Evolutionary conservation across 2,329 filamentous ascomycete species (phyloP).

Genomic region (Mollisia scopiformis): DNA sequence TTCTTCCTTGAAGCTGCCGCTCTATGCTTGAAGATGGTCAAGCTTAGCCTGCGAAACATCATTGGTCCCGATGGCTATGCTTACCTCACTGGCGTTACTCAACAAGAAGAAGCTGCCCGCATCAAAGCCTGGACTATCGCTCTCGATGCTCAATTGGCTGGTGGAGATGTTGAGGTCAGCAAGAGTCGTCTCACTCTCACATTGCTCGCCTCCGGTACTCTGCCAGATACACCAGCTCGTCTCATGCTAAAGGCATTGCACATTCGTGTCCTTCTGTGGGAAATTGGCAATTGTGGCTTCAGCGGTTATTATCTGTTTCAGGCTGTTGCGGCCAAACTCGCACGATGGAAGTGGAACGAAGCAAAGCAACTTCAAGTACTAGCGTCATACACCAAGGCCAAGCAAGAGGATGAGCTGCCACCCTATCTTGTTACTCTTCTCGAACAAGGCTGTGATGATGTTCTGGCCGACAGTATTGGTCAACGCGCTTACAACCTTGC

Average conservation of each 20-base stretch:
- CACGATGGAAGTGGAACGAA: slow-evolving; percentile 78
- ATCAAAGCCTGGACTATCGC: slow-evolving; percentile 94
- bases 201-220: slow-evolving; percentile 82
- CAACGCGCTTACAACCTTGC: slow-evolving; percentile 89
- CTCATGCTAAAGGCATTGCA: slow-evolving; percentile 93
- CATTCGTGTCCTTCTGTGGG: slow-evolving; percentile 86
- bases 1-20: slow-evolving; percentile 86
- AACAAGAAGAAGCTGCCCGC: slow-evolving; percentile 83
- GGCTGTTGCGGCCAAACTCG: slow-evolving; percentile 71
- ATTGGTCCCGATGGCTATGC: slow-evolving; percentile 80
- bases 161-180: slow-evolving; percentile 87
- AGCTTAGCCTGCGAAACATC: slow-evolving; percentile 77
- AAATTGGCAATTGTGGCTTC: slow-evolving; percentile 67
- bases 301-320: slow-evolving; percentile 68
- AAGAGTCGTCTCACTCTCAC: slow-evolving; percentile 85
- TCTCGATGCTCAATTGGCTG: slow-evolving; percentile 88
- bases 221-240: slow-evolving; percentile 79
- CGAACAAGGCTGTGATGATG: slow-evolving; percentile 78
- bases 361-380: slow-evolving; percentile 67
- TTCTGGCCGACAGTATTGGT: slow-evolving; percentile 76
- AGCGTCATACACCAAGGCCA: slow-evolving; percentile 47
- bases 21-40: slow-evolving; percentile 76
- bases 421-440: slow-evolving; percentile 77
- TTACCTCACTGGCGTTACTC: slow-evolving; percentile 75
- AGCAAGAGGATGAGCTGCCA: slow-evolving; percentile 65